Evolutionary conservation across 345 rosid genomes (phyloP), one percentile per base, ranked within the genome.

Genomic region (Firmiana major): DNA sequence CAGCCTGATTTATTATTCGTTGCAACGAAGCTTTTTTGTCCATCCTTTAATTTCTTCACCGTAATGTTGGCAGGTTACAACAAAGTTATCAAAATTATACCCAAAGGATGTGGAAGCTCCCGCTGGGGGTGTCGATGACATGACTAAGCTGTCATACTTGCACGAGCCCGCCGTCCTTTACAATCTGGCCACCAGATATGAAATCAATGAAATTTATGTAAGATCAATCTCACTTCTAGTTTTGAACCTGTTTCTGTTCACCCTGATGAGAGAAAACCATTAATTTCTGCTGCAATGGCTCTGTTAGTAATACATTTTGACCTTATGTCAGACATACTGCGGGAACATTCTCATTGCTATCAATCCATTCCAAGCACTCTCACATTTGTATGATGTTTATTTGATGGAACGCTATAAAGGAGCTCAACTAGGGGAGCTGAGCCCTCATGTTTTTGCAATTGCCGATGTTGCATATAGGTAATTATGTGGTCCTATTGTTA

Each of bases 291-390:
- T 75, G 75, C 78, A 74, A 75, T 49, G 76, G 78, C 79, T 78
- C 63, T 82, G 63, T 82, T 84, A 78, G 80, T 81, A 45, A 86
- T 54, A 6, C 60, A 5, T 71, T 78, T 87, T 81, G 86, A 83
- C 81, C 82, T 87, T 83, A 70, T 87, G 88, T 84, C 90, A 95
- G 98, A 88, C 98, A 75, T 93, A 89, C 81, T 87, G 87, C 34
- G 99, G 99, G 74, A 88, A 91, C 83, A 93, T 95, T 85, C 96
- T 95, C 70, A 90, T 93, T 49, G 96, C 99, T 74, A 80, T 95
- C 85, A 95, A 95, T 81, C 99, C 99, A 46, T 95, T 95, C 81
- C 93, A 89, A 93, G 83, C 86, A 71, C 90, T 93, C 62, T 72
- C 90, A 7, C 77, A 84, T 72, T 78, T 90, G 12, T 88, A 92